Evolutionary conservation across 371 early-diverging fungal species (phyloP), one percentile per base, ranked within the genome.

Genomic region (Mucor plumbeus): DNA sequence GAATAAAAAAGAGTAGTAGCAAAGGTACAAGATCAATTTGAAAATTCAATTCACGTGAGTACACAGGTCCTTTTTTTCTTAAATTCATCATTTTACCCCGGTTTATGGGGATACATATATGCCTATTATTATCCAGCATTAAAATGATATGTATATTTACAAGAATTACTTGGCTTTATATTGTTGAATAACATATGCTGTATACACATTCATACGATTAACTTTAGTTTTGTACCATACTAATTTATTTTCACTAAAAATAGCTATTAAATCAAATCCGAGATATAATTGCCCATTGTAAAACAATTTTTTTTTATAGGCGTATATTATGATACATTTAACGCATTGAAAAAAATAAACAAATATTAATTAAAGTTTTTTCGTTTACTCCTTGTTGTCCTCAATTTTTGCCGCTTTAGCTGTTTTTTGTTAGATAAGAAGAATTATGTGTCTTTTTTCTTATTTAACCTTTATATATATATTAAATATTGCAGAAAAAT

Each of bases 11-110:
- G 44, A 44, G n/a, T n/a, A n/a, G 4, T 14, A 15, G 43, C 3
- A 21, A 53, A 53, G 56, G 33, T 56, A 35, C 36, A 35, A 33
- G 56, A 56, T 56, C 56, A 56, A 53, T 17, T 5, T 3, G n/a
- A 43, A 43, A 43, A 5, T 17, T 17, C 36, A 59, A 47, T 48
- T 33, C 61, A 61, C 61, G 61, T 61, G 61, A 61, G 61, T 61
- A 61, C 61, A 35, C 50, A 15, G 48, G n/a, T 36, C 47, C n/a
- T 17, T n/a, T 44, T 44, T 43, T 17, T 44, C 7, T 7, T n/a
- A n/a, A 15, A 17, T 44, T 44, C n/a, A 17, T 8, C 5, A 44
- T 13, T 35, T 62, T 50, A 53, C 62, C 62, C 62, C 62, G 44
- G 21, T 57, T 44, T 44, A 43, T 64, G 65, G 56, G 47, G 38